Percentiles rank a stretch among this genome's conserved stretches.
Evolutionary conservation across 441 rosid genomes (phyloP).

Genomic region (Adansonia gregorii): DNA sequence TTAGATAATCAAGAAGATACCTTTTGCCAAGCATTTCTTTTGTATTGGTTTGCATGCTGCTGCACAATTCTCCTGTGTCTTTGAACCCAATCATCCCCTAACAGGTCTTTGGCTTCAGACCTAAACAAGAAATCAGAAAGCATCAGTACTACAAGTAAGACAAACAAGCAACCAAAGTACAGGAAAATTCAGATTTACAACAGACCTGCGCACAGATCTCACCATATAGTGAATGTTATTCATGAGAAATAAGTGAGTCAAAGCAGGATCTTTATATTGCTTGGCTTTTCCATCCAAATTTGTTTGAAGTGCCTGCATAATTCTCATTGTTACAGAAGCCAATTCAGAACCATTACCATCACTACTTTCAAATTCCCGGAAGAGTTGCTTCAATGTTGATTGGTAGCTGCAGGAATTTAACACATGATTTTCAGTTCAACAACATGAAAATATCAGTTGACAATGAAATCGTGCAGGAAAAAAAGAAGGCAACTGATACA

Average conservation of each 20-base stretch:
- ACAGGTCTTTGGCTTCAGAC: conserved; percentile 97
- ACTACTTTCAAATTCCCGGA: conserved; percentile 81
- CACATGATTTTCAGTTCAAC: conserved; percentile 27
- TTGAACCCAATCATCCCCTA: conserved; percentile 99
- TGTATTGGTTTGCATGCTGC: conserved; percentile 97
- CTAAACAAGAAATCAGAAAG: conserved; percentile 43
- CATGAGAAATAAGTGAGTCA: conserved; percentile 94
- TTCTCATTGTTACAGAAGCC: conserved; percentile 86
- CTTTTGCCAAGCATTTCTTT: conserved; percentile 92
- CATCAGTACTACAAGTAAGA: conserved; percentile 12
- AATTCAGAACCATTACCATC: conserved; percentile 75
- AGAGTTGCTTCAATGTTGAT: conserved; percentile 91
- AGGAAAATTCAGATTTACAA: conserved; percentile 18
- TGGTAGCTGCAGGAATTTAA: conserved; percentile 71
- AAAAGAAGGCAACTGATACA: not conserved
- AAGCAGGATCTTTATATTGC: conserved; percentile 89
- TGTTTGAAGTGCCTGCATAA: conserved; percentile 98
- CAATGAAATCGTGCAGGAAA: not conserved
- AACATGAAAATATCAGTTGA: not conserved
- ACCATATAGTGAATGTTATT: conserved; percentile 98
- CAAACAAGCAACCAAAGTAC: conserved; percentile 9
- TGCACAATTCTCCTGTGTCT: conserved; percentile 95
- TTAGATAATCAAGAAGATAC: conserved; percentile 35
- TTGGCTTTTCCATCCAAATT: conserved; percentile 93
- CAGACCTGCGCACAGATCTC: conserved; percentile 96